Base-by-base conservation (phyloP, 139 green algal genomes). In the Picochlorum sp. region DNA sequence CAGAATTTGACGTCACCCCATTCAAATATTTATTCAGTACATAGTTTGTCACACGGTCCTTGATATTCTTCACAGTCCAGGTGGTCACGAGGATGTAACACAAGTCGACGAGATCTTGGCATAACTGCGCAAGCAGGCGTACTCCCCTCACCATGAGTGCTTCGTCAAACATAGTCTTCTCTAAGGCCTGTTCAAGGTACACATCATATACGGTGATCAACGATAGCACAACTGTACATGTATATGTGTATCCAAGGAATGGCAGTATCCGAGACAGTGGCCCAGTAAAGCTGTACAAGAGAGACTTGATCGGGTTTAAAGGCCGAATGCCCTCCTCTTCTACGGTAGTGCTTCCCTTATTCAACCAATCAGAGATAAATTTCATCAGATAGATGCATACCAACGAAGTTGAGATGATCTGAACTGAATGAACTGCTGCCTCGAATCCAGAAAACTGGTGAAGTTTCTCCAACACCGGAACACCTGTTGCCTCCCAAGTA, bases 381-480 rank as follows among this genome's bases (percentile, higher is more conserved):
- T 41, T 41, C 7, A 11, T 11, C 34, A 41, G 8, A 41, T 41
- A 41, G 34, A 56, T 23, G 47, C 18, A 21, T 24, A 56, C 47
- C 23, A 21, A 8, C 47, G 47, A 26, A 10, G 47, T 56, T 20
- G 47, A 11, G n/a, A 56, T 56, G 47, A 26, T 18, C 47, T 56
- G 18, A 21, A 24, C 47, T 56, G 47, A 56, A 11, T 30, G 56
- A 23, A 58, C 18, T 8, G 41, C n/a, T 5, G 65, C 65, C 3
- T 72, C 52, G 21, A 72, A 4, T 2, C 21, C 54, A 6, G n/a
- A 11, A 37, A 67, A 52, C 18, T 26, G 10, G 58, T 64, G 58
- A 23, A 74, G 59, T 23, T 63, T 58, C 10, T 74, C 68, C 15
- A 74, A 15, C 4, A 74, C n/a, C 2, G 68, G 68, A 26, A 74